Evolutionary conservation across 139 green algal species (phyloP), one percentile per base, ranked within the genome.

Genomic region (Tetraselmis chui): DNA sequence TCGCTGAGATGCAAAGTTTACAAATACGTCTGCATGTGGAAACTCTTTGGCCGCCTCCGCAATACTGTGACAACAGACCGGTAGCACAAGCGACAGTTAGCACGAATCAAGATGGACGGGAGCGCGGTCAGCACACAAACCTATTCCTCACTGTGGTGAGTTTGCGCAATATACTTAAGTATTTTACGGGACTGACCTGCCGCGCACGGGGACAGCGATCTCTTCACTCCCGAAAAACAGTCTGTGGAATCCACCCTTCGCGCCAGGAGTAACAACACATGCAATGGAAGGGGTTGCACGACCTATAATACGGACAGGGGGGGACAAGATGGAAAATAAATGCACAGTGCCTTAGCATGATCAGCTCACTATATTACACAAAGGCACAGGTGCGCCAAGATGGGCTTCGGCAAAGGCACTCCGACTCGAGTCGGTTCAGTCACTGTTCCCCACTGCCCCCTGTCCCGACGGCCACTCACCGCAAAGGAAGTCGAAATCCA

Each of bases 401-500:
- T n/a, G n/a, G n/a, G n/a, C n/a, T n/a, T n/a, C n/a, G n/a, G n/a
- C n/a, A n/a, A n/a, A n/a, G n/a, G n/a, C n/a, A n/a, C n/a, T n/a
- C n/a, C n/a, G n/a, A n/a, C n/a, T n/a, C n/a, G n/a, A n/a, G n/a
- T n/a, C n/a, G n/a, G n/a, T n/a, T n/a, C n/a, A n/a, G n/a, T 28
- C 74, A 28, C 18, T 67, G 45, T 18, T 18, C 45, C 45, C 18
- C 45, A 5, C 45, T 18, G 18, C 45, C 45, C 45, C 45, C 45
- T 18, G 11, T 18, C 45, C 45, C 45, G 11, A 5, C 45, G 11
- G 11, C 45, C 45, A 31, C 88, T 80, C 79, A 96, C 92, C 94
- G 32, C 94, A 98, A 0, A 98, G 82, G 77, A 90, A 98, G 79
- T 98, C 95, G 79, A 98, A 98, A 78, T 98, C 95, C 0, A 98